phyloP scores from a whole-genome alignment of 345 rosid species.

The Microcos paniculata region DNA sequence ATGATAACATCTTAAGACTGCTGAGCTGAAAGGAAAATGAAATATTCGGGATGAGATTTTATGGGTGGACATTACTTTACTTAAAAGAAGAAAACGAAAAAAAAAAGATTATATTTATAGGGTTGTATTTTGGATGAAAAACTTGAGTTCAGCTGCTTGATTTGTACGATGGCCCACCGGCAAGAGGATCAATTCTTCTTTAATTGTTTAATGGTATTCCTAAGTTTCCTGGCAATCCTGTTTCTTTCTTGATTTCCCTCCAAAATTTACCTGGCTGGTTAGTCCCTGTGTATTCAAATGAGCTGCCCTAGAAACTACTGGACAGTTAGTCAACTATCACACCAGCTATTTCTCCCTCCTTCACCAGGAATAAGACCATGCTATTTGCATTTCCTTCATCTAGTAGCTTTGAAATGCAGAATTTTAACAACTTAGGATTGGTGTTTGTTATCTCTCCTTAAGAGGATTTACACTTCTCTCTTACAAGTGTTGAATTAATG shows the following conservation, averaged over 20 bases:
- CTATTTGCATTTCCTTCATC: background rate
- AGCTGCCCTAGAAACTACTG: background rate
- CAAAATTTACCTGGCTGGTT: background rate
- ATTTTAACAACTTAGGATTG: background rate
- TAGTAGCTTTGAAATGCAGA: background rate
- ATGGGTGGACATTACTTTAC: background rate
- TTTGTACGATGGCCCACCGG: background rate
- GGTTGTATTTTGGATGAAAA: background rate
- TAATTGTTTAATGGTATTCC: background rate
- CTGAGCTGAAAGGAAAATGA: background rate
- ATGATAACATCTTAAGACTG: background rate
- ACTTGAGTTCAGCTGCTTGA: background rate
- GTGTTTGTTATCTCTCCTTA: background rate
- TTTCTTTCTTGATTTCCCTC: background rate
- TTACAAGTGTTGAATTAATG: background rate
- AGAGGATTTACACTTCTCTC: background rate
- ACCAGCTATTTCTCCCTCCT: background rate
- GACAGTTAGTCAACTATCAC: background rate
- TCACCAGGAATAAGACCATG: background rate
- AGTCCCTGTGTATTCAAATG: background rate
- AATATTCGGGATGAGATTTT: background rate
- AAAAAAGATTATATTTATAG: background rate
- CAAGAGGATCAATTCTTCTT: background rate
- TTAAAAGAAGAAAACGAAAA: background rate
- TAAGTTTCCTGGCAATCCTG: background rate